Conservation (phyloP, 1,284 basidiomycete genomes). For the Phellinidium pouzarii region DNA sequence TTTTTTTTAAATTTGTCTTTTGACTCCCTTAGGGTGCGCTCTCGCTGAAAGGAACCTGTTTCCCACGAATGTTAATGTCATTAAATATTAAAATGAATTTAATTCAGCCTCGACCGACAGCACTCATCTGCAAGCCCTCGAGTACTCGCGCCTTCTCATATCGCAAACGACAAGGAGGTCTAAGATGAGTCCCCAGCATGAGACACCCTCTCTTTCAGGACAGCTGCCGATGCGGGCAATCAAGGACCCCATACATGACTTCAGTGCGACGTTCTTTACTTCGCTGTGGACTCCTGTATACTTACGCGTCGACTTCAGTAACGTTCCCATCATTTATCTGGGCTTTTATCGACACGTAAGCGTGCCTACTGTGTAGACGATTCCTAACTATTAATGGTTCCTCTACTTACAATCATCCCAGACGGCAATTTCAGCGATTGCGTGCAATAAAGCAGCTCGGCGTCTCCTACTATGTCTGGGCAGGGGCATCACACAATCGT, state of each 20-base stretch:
- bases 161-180: too few species aligned
- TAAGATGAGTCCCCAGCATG: background rate
- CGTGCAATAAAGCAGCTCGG: conserved; percentile 73
- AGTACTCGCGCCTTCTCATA: too few species aligned
- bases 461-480: conserved; percentile 67
- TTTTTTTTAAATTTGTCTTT: too few species aligned
- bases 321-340: conserved; percentile 31
- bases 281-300: conserved; percentile 1
- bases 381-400: background rate
- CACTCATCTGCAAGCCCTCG: too few species aligned
- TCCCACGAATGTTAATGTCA: too few species aligned
- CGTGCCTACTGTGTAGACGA: background rate
- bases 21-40: too few species aligned
- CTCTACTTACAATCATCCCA: conserved; percentile 25
- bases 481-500: conserved; percentile 67
- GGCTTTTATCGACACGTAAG: conserved; percentile 43
- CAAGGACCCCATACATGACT: conserved; percentile 44
- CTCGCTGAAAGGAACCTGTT: too few species aligned
- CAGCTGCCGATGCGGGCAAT: conserved; percentile 23
- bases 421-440: conserved; percentile 68
- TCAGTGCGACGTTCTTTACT: conserved; percentile 31
- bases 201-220: background rate
- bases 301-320: conserved; percentile 24
- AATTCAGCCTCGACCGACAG: too few species aligned
- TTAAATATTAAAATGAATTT: too few species aligned